These are phyloP conservation scores for Phoma herbarum DNA, from an alignment of 2,329 filamentous ascomycete species.

Conservation along the genomic window DNA sequence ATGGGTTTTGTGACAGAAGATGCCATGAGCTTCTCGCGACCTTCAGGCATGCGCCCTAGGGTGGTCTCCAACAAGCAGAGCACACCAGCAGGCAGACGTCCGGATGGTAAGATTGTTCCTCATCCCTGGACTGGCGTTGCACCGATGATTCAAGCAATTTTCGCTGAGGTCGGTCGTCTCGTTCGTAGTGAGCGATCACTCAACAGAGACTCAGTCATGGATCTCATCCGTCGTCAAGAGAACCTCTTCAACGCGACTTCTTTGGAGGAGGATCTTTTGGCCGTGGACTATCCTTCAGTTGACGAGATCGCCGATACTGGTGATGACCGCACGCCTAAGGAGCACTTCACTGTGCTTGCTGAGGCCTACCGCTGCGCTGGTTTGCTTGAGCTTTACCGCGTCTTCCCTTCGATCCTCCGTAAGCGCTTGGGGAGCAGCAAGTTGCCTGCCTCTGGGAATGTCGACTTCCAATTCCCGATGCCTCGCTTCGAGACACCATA, in stretches of 20 bases:
- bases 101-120: constrained; percentile 51
- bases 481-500: constrained; percentile 46
- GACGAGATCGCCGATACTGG: constrained; percentile 61
- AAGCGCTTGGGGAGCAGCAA: constrained; percentile 51
- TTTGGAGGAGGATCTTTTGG: constrained; percentile 60
- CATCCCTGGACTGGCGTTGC: constrained; percentile 62
- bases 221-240: constrained; percentile 44
- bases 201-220: constrained; percentile 37
- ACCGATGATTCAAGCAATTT: constrained; percentile 55
- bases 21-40: constrained; percentile 46
- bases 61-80: constrained; percentile 31
- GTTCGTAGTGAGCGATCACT: constrained; percentile 51
- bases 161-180: constrained; percentile 58
- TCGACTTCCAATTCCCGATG: constrained; percentile 45
- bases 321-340: constrained; percentile 62
- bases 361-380: constrained; percentile 63
- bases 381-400: constrained; percentile 63
- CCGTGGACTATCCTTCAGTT: constrained; percentile 57
- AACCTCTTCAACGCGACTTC: constrained; percentile 50
- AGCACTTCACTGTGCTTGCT: constrained; percentile 63
- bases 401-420: constrained; percentile 62
- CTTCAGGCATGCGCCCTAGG: constrained; percentile 37
- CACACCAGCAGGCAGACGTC: constrained; percentile 35
- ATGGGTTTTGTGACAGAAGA: constrained; percentile 63
- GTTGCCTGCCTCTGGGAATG: constrained; percentile 31